Base-by-base conservation (phyloP, 345 rosid genomes). In the Limnanthes douglasii region DNA sequence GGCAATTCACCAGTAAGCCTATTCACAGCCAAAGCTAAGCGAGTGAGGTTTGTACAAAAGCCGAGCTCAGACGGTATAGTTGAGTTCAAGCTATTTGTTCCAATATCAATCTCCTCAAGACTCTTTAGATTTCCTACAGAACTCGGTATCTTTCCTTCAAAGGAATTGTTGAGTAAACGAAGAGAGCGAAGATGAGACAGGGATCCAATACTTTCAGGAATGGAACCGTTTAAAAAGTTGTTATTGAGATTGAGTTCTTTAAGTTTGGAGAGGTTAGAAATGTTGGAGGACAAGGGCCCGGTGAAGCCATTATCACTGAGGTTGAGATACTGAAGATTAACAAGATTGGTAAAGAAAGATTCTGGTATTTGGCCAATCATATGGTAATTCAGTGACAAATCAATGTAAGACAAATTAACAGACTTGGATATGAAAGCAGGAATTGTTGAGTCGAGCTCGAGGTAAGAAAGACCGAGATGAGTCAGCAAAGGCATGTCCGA, bases 1-100 rank as follows among this genome's bases (percentile, higher is more conserved):
- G 79, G 83, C 41, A 78, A 23, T 2, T 39, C 51, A 35, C 83
- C 90, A 6, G 40, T 60, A 20, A 78, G 56, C n/a, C 41, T 27
- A 46, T 78, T 78, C 38, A 0, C 24, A 8, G 77, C 80, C 25
- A 78, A 43, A 17, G 75, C 80, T 50, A 78, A 31, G 42, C n/a
- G 63, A 5, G 65, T 56, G 39, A 78, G 77, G 33, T 68, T 61
- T 5, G 56, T 40, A 35, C 80, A 74, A 9, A 53, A 43, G 7
- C 92, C 66, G 29, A 78, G 57, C 51, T 74, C 72, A 6, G 62
- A 13, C 34, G 84, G 90, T 27, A 78, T 50, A 1, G 75, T 39
- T 1, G 66, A 68, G 34, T 74, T 68, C n/a, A 78, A 61, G 36
- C 3, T 1, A 43, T 55, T 78, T 1, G 4, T 34, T 5, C 40